Evolutionary conservation across 2,329 filamentous ascomycete genomes (phyloP).

Genomic region (Diaporthe longicolla): DNA sequence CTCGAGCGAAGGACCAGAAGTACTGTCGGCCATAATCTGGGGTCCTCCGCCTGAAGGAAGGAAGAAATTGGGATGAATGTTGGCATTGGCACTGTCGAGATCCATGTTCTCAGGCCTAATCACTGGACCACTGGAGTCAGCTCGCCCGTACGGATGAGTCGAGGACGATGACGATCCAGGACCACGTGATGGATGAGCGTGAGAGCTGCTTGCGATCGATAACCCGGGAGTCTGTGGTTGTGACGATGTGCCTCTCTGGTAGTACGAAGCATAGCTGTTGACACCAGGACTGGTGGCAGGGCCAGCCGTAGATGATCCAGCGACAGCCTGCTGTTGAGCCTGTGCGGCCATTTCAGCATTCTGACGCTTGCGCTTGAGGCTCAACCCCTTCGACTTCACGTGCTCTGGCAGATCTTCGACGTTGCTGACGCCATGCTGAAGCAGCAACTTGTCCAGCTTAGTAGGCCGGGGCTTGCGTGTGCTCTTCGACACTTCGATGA

Average conservation of each 20-base stretch:
- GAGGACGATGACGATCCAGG: conserved; percentile 53
- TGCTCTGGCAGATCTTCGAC: conserved; percentile 91
- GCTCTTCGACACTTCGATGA: conserved; percentile 88
- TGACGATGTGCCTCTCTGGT: conserved; percentile 52
- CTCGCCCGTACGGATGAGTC: conserved; percentile 49
- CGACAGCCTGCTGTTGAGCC: conserved; percentile 43
- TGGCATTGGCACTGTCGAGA: conserved; percentile 51
- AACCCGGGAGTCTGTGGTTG: conserved; percentile 56
- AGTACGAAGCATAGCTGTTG: conserved; percentile 51
- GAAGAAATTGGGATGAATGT: conserved; percentile 61
- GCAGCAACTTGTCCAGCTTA: conserved; percentile 95
- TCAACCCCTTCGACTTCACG: conserved; percentile 83
- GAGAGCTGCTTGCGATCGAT: conserved; percentile 49
- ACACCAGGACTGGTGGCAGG: conserved; percentile 55
- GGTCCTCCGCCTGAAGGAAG: conserved; percentile 57
- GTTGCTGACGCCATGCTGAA: conserved; percentile 88
- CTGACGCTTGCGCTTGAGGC: conserved; percentile 78
- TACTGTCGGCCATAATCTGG: conserved; percentile 57
- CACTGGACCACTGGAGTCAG: conserved; percentile 43
- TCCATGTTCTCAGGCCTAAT: conserved; percentile 57
- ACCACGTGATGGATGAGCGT: conserved; percentile 52
- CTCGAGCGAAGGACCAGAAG: conserved; percentile 60
- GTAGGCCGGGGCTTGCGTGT: conserved; percentile 96
- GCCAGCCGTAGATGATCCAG: conserved; percentile 41
- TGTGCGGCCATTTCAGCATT: conserved; percentile 66